These are phyloP conservation scores for Penicillium hordei DNA, from an alignment of 2,329 filamentous ascomycete species.

Conservation along the genomic window DNA sequence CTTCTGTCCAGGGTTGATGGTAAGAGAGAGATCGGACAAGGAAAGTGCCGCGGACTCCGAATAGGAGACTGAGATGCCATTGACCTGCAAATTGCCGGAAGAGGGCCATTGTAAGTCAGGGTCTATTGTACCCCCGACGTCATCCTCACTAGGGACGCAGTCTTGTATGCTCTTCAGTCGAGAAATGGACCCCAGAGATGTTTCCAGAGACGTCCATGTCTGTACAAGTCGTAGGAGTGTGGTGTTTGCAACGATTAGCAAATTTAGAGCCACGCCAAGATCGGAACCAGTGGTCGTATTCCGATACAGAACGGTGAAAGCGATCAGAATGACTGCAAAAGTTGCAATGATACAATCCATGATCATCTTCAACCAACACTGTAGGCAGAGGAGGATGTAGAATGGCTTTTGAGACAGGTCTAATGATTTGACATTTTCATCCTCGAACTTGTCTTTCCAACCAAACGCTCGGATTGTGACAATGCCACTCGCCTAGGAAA, in stretches of 20 bases:
- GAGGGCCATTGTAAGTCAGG: not conserved
- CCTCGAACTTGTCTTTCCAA: not conserved
- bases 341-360: not conserved
- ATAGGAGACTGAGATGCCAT: not conserved
- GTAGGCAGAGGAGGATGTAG: not conserved
- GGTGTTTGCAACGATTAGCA: conserved; percentile 8
- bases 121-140: not conserved
- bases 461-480: not conserved
- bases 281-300: not conserved
- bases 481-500: not conserved
- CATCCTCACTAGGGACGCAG: not conserved
- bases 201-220: conserved; percentile 4
- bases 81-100: not conserved
- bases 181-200: not conserved
- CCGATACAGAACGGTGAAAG: not conserved
- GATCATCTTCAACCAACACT: not conserved
- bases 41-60: not conserved
- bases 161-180: not conserved
- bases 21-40: not conserved
- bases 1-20: not conserved
- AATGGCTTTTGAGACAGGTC: not conserved
- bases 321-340: not conserved
- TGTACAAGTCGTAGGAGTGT: conserved; percentile 1
- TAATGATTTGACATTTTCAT: not conserved
- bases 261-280: conserved; percentile 3